A percentile compares a stretch with the other conserved stretches of the same genome.
These are phyloP conservation scores for Nicotiana benthamiana DNA, from an alignment of 257 asterid species.

Conservation along the genomic window DNA sequence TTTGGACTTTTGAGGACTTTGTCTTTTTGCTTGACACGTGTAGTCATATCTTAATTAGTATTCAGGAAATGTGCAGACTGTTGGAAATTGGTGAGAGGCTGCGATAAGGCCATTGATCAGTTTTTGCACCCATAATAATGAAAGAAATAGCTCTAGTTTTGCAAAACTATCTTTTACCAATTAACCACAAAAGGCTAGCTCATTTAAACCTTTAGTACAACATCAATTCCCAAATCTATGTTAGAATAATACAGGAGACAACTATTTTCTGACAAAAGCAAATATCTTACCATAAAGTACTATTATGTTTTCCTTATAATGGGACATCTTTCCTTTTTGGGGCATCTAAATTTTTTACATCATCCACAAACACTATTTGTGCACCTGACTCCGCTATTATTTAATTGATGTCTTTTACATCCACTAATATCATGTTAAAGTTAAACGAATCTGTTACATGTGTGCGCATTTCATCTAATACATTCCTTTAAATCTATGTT, in stretches of 20 bases:
- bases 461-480: background rate
- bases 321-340: background rate
- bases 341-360: background rate
- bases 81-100: background rate
- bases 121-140: background rate
- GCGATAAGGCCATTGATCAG: background rate
- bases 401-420: background rate
- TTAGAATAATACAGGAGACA: background rate
- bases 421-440: background rate
- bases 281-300: background rate
- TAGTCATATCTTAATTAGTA: background rate
- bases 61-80: background rate
- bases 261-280: background rate
- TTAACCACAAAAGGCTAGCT: background rate
- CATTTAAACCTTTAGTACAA: background rate
- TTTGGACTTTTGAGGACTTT: background rate
- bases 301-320: background rate
- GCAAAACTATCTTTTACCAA: background rate
- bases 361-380: background rate
- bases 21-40: background rate
- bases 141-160: background rate
- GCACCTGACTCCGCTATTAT: background rate
- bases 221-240: background rate
- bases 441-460: background rate
- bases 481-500: too few species aligned